These are phyloP conservation scores for Beauveria medogensis DNA, from an alignment of 2,329 filamentous ascomycete genomes.

Conservation along the genomic window DNA sequence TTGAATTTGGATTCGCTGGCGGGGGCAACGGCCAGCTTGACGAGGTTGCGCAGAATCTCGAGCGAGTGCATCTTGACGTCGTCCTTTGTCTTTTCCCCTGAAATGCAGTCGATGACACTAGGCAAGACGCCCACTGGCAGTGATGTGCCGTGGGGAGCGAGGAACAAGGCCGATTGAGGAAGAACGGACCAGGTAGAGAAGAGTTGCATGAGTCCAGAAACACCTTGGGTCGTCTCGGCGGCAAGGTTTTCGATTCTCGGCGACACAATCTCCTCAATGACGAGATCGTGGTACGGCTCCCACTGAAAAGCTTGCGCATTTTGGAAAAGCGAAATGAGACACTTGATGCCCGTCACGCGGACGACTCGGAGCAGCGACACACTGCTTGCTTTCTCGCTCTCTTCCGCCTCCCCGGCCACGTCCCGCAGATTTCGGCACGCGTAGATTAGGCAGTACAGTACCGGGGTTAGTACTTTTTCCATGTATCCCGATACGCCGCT, in stretches of 20 bases:
- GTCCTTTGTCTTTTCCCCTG: conserved; percentile 67
- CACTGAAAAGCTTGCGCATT: conserved; percentile 65
- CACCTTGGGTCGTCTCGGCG: conserved; percentile 77
- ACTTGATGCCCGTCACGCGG: conserved; percentile 71
- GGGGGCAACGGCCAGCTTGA: conserved; percentile 50
- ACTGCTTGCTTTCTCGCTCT: conserved; percentile 33
- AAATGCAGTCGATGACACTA: conserved; percentile 65
- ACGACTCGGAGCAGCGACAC: conserved; percentile 57
- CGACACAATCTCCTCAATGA: conserved; percentile 68
- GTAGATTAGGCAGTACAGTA: conserved; percentile 73
- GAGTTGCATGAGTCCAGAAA: conserved; percentile 75
- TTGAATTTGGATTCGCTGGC: conserved; percentile 48
- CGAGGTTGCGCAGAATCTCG: conserved; percentile 62
- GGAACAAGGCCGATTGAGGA: conserved; percentile 57
- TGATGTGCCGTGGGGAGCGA: conserved; percentile 36
- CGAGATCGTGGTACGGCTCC: conserved; percentile 58
- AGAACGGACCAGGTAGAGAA: conserved; percentile 74
- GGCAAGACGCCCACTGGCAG: conserved; percentile 56
- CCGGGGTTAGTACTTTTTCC: conserved; percentile 61
- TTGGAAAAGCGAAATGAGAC: conserved; percentile 68
- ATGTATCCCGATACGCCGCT: conserved; percentile 62
- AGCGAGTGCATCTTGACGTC: conserved; percentile 80
- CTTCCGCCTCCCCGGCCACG: conserved; percentile 24
- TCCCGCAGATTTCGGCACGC: conserved; percentile 54
- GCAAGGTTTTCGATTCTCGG: conserved; percentile 73